A percentile compares a stretch with the other conserved stretches of the same genome.
Evolutionary conservation across 78 protist species (phyloP).

Genomic region (Dictyostelium discoideum): DNA sequence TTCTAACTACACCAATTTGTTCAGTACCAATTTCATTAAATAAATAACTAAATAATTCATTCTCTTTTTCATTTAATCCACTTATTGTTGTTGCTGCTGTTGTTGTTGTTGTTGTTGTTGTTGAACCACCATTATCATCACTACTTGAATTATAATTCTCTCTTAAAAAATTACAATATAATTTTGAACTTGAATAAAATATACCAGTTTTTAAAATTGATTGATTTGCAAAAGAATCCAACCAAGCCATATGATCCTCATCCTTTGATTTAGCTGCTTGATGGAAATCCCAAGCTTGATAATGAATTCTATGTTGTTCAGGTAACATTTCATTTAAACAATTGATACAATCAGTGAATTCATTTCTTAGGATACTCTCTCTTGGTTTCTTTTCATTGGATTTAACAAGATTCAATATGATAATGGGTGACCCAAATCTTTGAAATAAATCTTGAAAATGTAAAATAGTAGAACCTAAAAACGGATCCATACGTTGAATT

Average conservation of each 20-base stretch:
- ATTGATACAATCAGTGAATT: constrained; percentile 75
- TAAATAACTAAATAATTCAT: background rate
- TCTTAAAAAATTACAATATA: constrained; percentile 11
- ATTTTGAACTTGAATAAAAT: constrained; percentile 21
- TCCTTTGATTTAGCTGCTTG: constrained; percentile 75
- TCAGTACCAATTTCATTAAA: constrained; percentile 43
- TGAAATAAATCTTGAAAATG: constrained; percentile 92
- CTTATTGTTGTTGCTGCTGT: background rate
- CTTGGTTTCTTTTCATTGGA: constrained; percentile 94
- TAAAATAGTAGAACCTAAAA: constrained; percentile 82
- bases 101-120: background rate
- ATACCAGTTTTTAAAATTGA: constrained; percentile 60
- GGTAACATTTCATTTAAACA: constrained; percentile 87
- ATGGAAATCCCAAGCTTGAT: constrained; percentile 88
- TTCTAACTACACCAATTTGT: constrained; percentile 93
- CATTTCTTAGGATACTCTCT: constrained; percentile 87
- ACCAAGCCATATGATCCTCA: constrained; percentile 76
- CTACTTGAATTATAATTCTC: background rate
- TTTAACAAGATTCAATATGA: constrained; percentile 91
- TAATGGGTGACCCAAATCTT: constrained; percentile 91
- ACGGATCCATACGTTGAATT: constrained; percentile 91
- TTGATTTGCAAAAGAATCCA: constrained; percentile 62
- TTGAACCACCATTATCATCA: background rate
- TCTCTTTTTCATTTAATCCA: constrained; percentile 11
- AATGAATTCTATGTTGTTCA: constrained; percentile 39